Percentiles rank a stretch among this genome's conserved stretches.
Conservation (phyloP, 2,329 filamentous ascomycete genomes). For the Penicillium sumatraense region DNA sequence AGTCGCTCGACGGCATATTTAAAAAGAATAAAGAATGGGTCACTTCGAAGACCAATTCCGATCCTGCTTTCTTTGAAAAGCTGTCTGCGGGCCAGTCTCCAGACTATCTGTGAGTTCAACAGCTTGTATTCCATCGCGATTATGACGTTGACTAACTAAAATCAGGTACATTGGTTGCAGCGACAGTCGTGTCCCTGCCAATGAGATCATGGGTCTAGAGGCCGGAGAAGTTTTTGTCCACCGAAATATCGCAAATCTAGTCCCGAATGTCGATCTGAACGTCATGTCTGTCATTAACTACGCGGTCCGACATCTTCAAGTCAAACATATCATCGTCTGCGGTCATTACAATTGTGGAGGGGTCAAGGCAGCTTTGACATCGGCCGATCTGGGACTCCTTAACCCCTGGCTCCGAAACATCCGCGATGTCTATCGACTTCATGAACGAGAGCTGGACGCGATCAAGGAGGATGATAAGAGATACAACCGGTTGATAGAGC, state of each 20-base stretch:
- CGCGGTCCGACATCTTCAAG: constrained; percentile 45
- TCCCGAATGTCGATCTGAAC: constrained; percentile 35
- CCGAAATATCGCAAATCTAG: constrained; percentile 40
- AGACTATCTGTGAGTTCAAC: constrained; percentile 60
- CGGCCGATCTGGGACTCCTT: constrained; percentile 70
- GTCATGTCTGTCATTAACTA: constrained; percentile 39
- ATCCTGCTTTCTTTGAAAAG: constrained; percentile 69
- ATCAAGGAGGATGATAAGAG: constrained; percentile 24
- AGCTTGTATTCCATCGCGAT: background rate
- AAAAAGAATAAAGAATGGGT: constrained; percentile 72
- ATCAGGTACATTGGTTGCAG: constrained; percentile 41
- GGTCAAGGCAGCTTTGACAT: constrained; percentile 65
- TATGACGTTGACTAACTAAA: background rate
- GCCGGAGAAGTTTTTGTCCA: constrained; percentile 40
- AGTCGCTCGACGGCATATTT: constrained; percentile 66
- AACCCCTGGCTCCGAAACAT: constrained; percentile 74
- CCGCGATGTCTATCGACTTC: constrained; percentile 72
- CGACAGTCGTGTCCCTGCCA: constrained; percentile 38
- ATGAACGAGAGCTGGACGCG: constrained; percentile 68
- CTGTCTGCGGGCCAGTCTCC: constrained; percentile 68
- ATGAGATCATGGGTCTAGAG: constrained; percentile 37
- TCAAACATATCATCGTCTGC: constrained; percentile 72
- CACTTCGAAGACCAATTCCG: constrained; percentile 58
- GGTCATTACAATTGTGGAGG: constrained; percentile 72
- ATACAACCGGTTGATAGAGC: constrained; percentile 35